phyloP scores from a whole-genome alignment of 345 rosid genomes.

The Eucalyptus coolabah region DNA sequence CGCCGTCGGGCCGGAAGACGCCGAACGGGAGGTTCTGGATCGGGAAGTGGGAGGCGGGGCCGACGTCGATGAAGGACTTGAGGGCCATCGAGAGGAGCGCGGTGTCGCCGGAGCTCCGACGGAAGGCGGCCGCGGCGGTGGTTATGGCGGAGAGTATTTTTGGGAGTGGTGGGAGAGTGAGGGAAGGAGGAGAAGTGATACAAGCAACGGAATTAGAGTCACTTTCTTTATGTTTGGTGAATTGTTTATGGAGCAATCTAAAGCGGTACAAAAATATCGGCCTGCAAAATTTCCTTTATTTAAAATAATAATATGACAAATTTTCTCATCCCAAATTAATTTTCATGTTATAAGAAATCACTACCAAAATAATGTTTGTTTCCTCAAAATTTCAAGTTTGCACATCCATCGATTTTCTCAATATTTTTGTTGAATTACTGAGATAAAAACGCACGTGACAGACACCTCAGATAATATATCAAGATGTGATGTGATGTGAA shows the following conservation, averaged over 20 bases:
- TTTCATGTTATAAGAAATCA: too few species aligned
- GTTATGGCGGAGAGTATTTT: neutral
- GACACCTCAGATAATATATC: fast-evolving
- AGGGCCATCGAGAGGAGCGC: slow-evolving; percentile 14
- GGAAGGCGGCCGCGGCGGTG: neutral
- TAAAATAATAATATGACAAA: neutral
- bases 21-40: slow-evolving; percentile 95
- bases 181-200: neutral
- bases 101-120: neutral
- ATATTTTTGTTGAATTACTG: fast-evolving
- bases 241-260: too few species aligned
- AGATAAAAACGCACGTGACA: fast-evolving
- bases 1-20: slow-evolving; percentile 51
- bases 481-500: fast-evolving
- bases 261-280: too few species aligned
- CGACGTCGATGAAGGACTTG: slow-evolving; percentile 57
- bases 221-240: neutral
- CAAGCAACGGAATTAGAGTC: neutral
- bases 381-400: too few species aligned
- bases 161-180: neutral
- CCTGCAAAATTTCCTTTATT: too few species aligned
- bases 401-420: too few species aligned
- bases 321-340: too few species aligned
- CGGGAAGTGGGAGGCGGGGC: slow-evolving; percentile 71
- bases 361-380: too few species aligned